Evolutionary conservation across 306 rosid genomes (phyloP).

Genomic region (Fragaria ananassa): DNA sequence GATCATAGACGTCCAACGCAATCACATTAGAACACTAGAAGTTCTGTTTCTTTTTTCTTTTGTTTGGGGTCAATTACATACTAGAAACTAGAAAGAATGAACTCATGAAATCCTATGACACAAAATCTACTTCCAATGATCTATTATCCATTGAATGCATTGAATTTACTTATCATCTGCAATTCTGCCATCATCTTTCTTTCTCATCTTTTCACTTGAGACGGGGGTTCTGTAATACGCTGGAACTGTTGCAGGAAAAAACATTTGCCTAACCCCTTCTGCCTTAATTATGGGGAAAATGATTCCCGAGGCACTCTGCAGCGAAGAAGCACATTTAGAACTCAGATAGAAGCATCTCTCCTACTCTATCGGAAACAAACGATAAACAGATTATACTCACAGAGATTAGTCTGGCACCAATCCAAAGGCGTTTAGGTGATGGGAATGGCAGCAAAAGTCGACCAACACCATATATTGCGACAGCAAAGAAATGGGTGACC

Average conservation of each 20-base stretch:
- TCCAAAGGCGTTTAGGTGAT: conserved; percentile 82
- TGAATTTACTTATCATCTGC: not conserved
- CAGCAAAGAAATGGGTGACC: conserved; percentile 94
- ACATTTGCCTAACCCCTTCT: conserved; percentile 94
- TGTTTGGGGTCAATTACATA: not conserved
- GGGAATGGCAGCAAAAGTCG: conserved; percentile 81
- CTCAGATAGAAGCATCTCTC: not conserved
- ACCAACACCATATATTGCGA: conserved; percentile 84
- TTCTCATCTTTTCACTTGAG: conserved; percentile 16
- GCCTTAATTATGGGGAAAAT: conserved; percentile 89
- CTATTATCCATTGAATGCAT: not conserved
- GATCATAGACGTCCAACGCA: not conserved
- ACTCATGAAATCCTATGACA: not conserved
- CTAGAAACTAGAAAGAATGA: not conserved
- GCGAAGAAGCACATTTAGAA: conserved; percentile 17
- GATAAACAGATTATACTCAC: conserved; percentile 35
- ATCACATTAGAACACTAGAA: not conserved
- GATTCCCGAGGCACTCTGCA: conserved; percentile 84
- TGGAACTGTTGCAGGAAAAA: conserved; percentile 76
- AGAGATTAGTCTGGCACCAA: conserved; percentile 64
- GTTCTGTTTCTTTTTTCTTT: not conserved
- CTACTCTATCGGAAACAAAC: not conserved
- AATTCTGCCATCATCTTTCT: not conserved
- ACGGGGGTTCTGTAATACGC: conserved; percentile 79
- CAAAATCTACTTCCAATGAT: not conserved